A percentile compares a stretch with the other conserved stretches of the same genome.
phyloP scores from a whole-genome alignment of 495 filamentous ascomycete genomes.

The Penicillium turbatum region DNA sequence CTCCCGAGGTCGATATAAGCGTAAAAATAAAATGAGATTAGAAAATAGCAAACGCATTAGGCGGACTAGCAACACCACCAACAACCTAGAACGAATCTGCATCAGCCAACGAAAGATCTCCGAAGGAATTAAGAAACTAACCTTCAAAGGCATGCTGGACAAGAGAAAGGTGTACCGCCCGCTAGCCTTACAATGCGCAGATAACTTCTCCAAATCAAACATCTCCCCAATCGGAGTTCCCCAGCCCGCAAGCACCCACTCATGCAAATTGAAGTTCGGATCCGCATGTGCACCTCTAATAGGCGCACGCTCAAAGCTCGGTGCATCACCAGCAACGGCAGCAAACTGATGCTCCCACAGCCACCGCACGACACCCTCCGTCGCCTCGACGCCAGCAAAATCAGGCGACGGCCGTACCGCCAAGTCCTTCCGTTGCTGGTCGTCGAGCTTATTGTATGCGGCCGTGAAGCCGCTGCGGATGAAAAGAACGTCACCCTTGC shows the following conservation, averaged over 20 bases:
- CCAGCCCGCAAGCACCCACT: conserved; percentile 51
- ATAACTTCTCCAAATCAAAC: conserved; percentile 51
- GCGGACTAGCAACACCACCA: conserved; percentile 45
- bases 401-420: conserved; percentile 16
- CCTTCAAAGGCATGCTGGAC: conserved; percentile 50
- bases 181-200: conserved; percentile 36
- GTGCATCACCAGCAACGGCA: conserved; percentile 44
- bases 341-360: conserved; percentile 47
- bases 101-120: conserved; percentile 4
- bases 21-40: conserved; percentile 5
- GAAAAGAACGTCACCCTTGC: conserved; percentile 47
- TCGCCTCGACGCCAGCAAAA: conserved; percentile 39
- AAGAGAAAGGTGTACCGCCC: conserved; percentile 50
- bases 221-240: conserved; percentile 54
- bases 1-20: too few species aligned
- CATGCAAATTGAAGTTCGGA: conserved; percentile 36
- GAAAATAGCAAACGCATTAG: conserved; percentile 43
- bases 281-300: conserved; percentile 23
- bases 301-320: conserved; percentile 27
- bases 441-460: conserved; percentile 28
- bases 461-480: conserved; percentile 42
- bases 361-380: conserved; percentile 35
- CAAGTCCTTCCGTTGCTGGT: conserved; percentile 22
- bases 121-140: conserved; percentile 14
- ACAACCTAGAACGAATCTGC: conserved; percentile 14